phyloP scores from a whole-genome alignment of 2,329 filamentous ascomycete genomes.

The Fusarium xylarioides region DNA sequence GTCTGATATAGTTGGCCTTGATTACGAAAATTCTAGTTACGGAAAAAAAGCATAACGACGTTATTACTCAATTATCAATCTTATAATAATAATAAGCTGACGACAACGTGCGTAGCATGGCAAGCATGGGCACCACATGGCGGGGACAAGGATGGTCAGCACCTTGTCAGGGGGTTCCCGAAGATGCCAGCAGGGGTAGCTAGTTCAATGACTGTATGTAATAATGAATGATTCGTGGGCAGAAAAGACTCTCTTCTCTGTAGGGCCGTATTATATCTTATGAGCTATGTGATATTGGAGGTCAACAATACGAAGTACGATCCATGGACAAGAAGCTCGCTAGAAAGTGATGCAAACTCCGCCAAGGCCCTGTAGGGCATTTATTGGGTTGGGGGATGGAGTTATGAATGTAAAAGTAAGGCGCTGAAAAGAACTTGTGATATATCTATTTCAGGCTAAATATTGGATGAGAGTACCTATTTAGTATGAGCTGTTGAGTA shows the following conservation, averaged over 20 bases:
- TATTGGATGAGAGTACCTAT: background rate
- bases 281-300: background rate
- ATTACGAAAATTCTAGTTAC: conserved; percentile 2
- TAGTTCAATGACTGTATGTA: background rate
- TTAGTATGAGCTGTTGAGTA: too few relatives aligned
- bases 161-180: conserved; percentile 5
- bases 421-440: background rate
- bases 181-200: background rate
- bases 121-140: conserved; percentile 35
- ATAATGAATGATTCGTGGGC: background rate
- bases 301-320: background rate
- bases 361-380: conserved; percentile 16
- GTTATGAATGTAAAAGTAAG: background rate
- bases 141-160: conserved; percentile 25
- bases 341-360: conserved; percentile 15
- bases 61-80: background rate
- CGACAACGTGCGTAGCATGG: conserved; percentile 20
- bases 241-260: background rate
- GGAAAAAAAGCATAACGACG: background rate
- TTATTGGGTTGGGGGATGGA: background rate
- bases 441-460: background rate
- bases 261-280: background rate
- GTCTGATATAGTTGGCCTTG: background rate
- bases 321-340: background rate
- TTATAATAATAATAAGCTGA: conserved; percentile 9